phyloP scores from a whole-genome alignment of 73 alveolate species.

The Symbiodinium pilosum region DNA sequence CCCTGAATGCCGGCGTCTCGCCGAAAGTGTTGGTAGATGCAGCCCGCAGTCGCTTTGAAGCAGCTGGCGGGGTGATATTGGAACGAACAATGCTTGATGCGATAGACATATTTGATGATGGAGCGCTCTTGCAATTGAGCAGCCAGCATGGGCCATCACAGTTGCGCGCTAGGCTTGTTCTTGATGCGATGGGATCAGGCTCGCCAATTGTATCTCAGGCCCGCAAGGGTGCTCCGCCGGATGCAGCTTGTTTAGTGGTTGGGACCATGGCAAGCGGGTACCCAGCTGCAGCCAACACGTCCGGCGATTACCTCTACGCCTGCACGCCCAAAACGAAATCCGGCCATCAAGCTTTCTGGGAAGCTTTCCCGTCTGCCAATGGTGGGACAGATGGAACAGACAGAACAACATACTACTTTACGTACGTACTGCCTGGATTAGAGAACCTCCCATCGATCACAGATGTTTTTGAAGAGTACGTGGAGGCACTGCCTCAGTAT shows the following conservation, averaged over 20 bases:
- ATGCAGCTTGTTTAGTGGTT: conserved; percentile 92
- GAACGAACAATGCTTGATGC: conserved; percentile 24
- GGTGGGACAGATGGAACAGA: conserved; percentile 85
- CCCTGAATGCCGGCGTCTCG: conserved; percentile 60
- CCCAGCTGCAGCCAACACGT: conserved; percentile 30
- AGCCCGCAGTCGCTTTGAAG: conserved; percentile 53
- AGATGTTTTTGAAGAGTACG: conserved; percentile 74
- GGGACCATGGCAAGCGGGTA: conserved; percentile 92
- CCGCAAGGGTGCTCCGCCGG: conserved; percentile 48
- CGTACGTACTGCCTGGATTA: conserved; percentile 61
- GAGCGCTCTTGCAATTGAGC: background rate
- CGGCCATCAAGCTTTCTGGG: conserved; percentile 79
- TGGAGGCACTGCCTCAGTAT: conserved; percentile 72
- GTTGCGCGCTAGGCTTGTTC: conserved; percentile 31
- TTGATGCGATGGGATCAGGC: conserved; percentile 89
- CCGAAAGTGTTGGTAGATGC: conserved; percentile 30
- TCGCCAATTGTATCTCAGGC: conserved; percentile 89
- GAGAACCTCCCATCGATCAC: conserved; percentile 40
- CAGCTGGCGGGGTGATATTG: conserved; percentile 30
- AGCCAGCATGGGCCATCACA: background rate
- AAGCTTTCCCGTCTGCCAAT: conserved; percentile 63
- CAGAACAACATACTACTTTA: conserved; percentile 83
- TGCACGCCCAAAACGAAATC: background rate
- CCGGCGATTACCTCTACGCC: conserved; percentile 74
- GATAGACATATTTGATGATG: conserved; percentile 61